Base-by-base conservation (phyloP, 768 basidiomycete genomes). In the Podaxis rugospora region DNA sequence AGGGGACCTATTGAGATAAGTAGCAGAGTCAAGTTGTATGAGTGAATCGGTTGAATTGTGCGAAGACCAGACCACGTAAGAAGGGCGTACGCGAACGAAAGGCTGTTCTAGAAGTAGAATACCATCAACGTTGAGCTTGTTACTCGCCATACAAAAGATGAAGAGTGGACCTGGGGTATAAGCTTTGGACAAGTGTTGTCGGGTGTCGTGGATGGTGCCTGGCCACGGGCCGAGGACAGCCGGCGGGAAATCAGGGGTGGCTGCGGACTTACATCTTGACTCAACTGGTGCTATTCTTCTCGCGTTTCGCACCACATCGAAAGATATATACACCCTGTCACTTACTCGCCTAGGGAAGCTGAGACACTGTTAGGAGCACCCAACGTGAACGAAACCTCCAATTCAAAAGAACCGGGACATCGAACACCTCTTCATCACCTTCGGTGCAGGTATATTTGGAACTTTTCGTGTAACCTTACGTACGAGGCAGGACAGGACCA, bases 51-150 rank as follows among this genome's bases (percentile, higher is more conserved):
- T 13, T 3, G 16, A 53, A 21, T 32, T 58, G 47, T 21, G 59
- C 27, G 59, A 46, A 49, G 16, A 39, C 7, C 14, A 58, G 47
- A 16, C 44, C 28, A 47, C 42, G 40, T 27, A 57, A 37, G 63
- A 40, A 42, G 35, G 13, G 67, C 81, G 55, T 68, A 92, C 92
- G 66, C 87, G 78, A 14, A 82, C 83, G 72, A 93, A 92, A 0
- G 91, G 91, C 66, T 94, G 91, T 71, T 94, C 92, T 63, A 94
- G 90, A 61, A 93, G 81, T 69, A 93, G 76, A 11, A 87, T 76
- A 0, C 90, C 90, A 51, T 94, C 92, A 4, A 83, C 67, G 66
- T 87, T 89, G 55, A 90, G 70, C 68, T 87, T 92, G 70, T 70
- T 76, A 23, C 71, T 69, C n/a, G 55, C 28, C 55, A 62, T 28